Conservation (phyloP, 192 early-diverging fungal species). For the Backusella tarrabulga region DNA sequence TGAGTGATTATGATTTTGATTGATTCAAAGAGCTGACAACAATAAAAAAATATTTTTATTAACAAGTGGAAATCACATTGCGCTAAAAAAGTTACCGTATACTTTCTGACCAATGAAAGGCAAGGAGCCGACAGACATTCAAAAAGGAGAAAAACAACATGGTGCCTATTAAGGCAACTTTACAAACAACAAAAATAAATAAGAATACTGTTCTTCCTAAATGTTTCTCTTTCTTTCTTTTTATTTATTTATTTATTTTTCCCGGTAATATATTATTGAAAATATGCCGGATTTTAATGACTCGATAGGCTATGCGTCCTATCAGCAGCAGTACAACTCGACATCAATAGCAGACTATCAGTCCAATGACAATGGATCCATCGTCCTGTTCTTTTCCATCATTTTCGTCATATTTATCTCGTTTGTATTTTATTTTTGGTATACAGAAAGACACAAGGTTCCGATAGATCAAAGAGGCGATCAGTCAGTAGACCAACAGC, state of each 20-base stretch:
- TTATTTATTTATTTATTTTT: not conserved
- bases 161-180: not conserved
- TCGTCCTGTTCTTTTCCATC: conserved; percentile 36
- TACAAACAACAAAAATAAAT: not conserved
- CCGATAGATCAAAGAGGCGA: conserved; percentile 29
- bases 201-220: not conserved
- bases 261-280: not conserved
- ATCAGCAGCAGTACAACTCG: conserved; percentile 36
- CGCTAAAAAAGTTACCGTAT: not conserved
- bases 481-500: conserved; percentile 27
- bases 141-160: not conserved
- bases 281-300: conserved; percentile 11
- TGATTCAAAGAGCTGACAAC: not conserved
- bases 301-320: conserved; percentile 30
- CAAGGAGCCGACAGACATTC: not conserved
- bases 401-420: conserved; percentile 31
- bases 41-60: not conserved
- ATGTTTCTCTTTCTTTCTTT: not conserved
- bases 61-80: no score
- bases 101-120: not conserved
- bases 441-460: conserved; percentile 37
- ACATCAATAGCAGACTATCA: conserved; percentile 15
- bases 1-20: not conserved
- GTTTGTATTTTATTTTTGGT: conserved; percentile 42
- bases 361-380: conserved; percentile 32